Base-by-base conservation (phyloP, 192 early-diverging fungal genomes). In the Coemansia reversa region DNA sequence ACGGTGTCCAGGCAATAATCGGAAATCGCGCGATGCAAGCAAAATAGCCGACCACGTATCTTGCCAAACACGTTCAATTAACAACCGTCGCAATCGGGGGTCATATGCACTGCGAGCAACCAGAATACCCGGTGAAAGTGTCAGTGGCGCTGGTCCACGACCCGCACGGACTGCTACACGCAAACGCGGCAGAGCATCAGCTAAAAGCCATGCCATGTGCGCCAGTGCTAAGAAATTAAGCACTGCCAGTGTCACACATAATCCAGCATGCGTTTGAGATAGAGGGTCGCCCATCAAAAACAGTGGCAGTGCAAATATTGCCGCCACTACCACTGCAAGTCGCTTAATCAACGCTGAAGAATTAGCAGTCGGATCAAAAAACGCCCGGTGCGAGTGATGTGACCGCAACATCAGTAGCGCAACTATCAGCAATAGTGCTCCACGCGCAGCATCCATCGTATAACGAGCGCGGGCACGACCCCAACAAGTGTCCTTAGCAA, bases 1-100 rank as follows among this genome's bases (percentile, higher is more conserved):
- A 7, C 79, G 73, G 62, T 84, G 83, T 54, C 67, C 71, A 0
- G 71, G 62, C 27, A 85, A 78, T 61, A 88, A 75, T 42, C 86
- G 76, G 67, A 84, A 88, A 52, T 83, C 74, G 22, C 85, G 83
- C 62, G 81, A 81, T 11, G 76, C 83, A 19, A 89, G 65, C 24
- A 89, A 60, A 3, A 84, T 76, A 29, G 84, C 85, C 3, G 85
- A 85, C 88, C 88, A 89, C 14, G 88, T 87, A 30, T 89, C 88
- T 67, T 89, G 88, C 88, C 88, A 89, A 53, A 89, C 81, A 4
- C 88, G 76, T 59, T 83, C 85, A 39, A 81, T 83, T 20, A 87
- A 78, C 53, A 82, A 62, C 11, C 75, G 66, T n/a, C 75, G 63
- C 51, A 82, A 65, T 5, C 74, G 66, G 55, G 79, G 63, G 52